These are phyloP conservation scores for Priceomyces melissophilus DNA, from an alignment of 805 yeast species.

Conservation along the genomic window DNA sequence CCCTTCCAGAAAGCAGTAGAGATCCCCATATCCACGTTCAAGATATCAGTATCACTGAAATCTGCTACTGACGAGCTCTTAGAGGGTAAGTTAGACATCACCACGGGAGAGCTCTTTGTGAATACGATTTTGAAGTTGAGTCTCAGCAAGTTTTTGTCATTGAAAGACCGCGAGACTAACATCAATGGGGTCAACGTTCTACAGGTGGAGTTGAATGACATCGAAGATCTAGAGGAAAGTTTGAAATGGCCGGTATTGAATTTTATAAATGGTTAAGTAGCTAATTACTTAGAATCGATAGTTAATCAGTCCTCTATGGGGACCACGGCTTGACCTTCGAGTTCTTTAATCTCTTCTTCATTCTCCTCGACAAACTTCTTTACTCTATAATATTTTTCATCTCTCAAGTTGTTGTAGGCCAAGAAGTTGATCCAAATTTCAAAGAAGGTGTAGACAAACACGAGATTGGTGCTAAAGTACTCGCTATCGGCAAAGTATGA, in stretches of 20 bases:
- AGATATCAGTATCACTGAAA: conserved; percentile 16
- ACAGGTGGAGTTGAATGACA: conserved; percentile 47
- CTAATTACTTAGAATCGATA: conserved; percentile 1
- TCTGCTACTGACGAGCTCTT: conserved; percentile 14
- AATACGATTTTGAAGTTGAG: conserved; percentile 34
- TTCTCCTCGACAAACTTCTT: conserved; percentile 41
- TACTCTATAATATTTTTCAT: conserved; percentile 53
- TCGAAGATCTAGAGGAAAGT: conserved; percentile 53
- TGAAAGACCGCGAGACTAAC: conserved; percentile 23
- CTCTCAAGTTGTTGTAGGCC: conserved; percentile 58
- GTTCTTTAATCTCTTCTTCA: conserved; percentile 30
- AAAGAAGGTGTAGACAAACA: conserved; percentile 55
- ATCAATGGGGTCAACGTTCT: conserved; percentile 37
- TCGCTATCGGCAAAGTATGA: conserved; percentile 46
- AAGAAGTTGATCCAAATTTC: conserved; percentile 72
- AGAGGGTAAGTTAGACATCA: conserved; percentile 27
- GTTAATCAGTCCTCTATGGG: conserved; percentile 15
- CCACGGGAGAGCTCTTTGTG: conserved; percentile 40
- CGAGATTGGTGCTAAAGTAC: conserved; percentile 56
- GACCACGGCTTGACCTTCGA: conserved; percentile 28
- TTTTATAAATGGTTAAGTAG: conserved; percentile 19
- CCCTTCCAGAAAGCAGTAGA: conserved; percentile 40
- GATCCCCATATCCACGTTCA: conserved; percentile 32
- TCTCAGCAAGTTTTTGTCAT: conserved; percentile 27
- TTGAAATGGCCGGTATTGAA: conserved; percentile 49